These are phyloP conservation scores for Aspergillus pseudoviridinutans DNA, from an alignment of 2,329 filamentous ascomycete genomes.

Conservation along the genomic window DNA sequence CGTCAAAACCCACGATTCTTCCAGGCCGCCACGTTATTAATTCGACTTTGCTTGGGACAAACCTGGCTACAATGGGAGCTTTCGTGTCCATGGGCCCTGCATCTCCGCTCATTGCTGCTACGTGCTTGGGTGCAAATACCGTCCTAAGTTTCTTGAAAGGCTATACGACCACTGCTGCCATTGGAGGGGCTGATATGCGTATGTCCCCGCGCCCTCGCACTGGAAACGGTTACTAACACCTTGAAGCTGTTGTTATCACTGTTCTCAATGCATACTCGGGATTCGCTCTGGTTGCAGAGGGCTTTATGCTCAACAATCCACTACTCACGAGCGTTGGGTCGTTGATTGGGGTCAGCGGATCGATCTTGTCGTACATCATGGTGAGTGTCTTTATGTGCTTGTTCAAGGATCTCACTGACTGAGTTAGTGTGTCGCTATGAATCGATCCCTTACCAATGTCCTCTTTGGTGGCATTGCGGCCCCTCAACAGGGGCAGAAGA, in stretches of 20 bases:
- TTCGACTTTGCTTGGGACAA: constrained; percentile 66
- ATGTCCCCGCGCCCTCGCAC: constrained; percentile 14
- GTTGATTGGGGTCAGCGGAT: constrained; percentile 82
- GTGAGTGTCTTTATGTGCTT: constrained; percentile 11
- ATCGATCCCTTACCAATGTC: constrained; percentile 82
- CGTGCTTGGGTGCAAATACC: constrained; percentile 71
- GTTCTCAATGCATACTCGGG: constrained; percentile 88
- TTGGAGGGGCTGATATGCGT: constrained; percentile 91
- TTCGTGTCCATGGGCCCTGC: constrained; percentile 80
- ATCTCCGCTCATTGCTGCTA: constrained; percentile 72
- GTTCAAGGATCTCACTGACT: not conserved
- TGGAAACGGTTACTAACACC: constrained; percentile 19
- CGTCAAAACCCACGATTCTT: constrained; percentile 68
- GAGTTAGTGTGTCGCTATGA: constrained; percentile 75
- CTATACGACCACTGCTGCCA: constrained; percentile 80
- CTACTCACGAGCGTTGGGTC: constrained; percentile 81
- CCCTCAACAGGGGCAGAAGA: constrained; percentile 60
- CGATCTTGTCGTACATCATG: constrained; percentile 81
- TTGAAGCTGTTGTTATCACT: constrained; percentile 73
- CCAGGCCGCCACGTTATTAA: constrained; percentile 76
- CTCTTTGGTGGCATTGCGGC: constrained; percentile 77
- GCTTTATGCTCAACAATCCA: constrained; percentile 86
- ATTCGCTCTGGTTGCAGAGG: constrained; percentile 84
- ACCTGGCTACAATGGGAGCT: constrained; percentile 76
- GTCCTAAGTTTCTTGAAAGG: constrained; percentile 78